Conservation (phyloP, 306 rosid genomes). For the Echinosophora koreensis region DNA sequence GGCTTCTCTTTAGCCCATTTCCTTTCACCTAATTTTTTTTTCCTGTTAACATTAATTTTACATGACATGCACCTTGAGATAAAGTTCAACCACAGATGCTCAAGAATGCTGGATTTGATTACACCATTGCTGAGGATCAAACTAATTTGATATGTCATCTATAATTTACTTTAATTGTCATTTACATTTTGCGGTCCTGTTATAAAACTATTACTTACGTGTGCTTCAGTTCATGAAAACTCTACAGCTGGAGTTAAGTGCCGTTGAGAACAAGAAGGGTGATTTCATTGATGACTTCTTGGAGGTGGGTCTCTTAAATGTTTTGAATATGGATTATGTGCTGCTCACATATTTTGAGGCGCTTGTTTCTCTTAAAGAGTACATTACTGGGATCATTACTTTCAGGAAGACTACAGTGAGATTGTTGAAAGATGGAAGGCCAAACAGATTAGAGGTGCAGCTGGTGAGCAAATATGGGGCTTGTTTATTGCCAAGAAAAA, state of each 20-base stretch:
- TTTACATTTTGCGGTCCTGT: background rate
- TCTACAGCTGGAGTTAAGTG: constrained; percentile 67
- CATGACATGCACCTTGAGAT: background rate
- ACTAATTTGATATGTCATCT: constrained; percentile 68
- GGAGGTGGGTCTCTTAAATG: constrained; percentile 55
- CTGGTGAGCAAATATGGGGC: constrained; percentile 77
- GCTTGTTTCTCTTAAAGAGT: constrained; percentile 17
- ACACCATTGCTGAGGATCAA: constrained; percentile 74
- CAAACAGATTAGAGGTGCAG: constrained; percentile 61
- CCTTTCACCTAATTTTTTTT: background rate
- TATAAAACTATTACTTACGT: constrained; percentile 33
- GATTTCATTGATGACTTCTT: constrained; percentile 78
- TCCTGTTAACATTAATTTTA: background rate
- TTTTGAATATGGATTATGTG: background rate
- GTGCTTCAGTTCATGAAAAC: constrained; percentile 71
- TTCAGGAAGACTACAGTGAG: constrained; percentile 68
- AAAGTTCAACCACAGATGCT: constrained; percentile 72
- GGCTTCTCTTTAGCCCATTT: background rate
- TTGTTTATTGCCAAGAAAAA: constrained; percentile 80
- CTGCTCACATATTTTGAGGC: background rate
- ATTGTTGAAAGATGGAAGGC: constrained; percentile 71
- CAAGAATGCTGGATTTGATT: constrained; percentile 76
- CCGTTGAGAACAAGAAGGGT: constrained; percentile 68
- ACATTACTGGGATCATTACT: constrained; percentile 3
- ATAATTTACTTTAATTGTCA: background rate